Base-by-base conservation (phyloP, 2,329 filamentous ascomycete genomes). In the Tolypocladium guangdongense region DNA sequence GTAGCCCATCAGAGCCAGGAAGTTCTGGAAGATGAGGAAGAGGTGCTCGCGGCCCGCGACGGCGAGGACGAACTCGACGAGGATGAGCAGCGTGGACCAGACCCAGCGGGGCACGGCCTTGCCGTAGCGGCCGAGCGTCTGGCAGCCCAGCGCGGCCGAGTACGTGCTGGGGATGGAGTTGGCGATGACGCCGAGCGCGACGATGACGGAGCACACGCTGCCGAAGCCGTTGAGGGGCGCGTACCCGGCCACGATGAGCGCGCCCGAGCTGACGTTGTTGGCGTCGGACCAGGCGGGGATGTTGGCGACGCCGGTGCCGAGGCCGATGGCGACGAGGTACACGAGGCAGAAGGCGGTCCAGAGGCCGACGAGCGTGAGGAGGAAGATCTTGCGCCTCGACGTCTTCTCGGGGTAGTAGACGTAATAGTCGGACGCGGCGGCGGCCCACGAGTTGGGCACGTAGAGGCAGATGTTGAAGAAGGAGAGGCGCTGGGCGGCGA, bases 351-450 rank as follows among this genome's bases (percentile, higher is more conserved):
- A 70, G 1, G 66, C 54, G 3, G 59, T 51, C 57, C 87, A 79
- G 16, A 93, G 74, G 11, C 88, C 88, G 27, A 73, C 64, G 66
- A 83, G 88, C 33, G 87, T 87, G 64, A 82, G 83, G 55, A 80
- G 61, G 68, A 91, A 92, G 56, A 90, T 75, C 56, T 82, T 82
- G 43, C 66, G 66, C 24, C 81, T 77, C 33, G 78, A 78, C 41
- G 82, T 81, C 27, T 69, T 74, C 3, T 75, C 72, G 0, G 87
- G 86, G 61, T 90, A 87, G 68, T 91, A 91, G 50, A 89, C 86
- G 24, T 86, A 89, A 67, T 90, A 92, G 64, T 92, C 88, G 10
- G 86, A 84, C 0, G 87, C 86, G 55, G 84, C 87, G 7, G 79
- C 79, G 1, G 84, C 82, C 87, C 88, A 93, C 0, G 64, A 66